Base-by-base conservation (phyloP, 2,329 filamentous ascomycete species). In the Aureobasidium melanogenum region DNA sequence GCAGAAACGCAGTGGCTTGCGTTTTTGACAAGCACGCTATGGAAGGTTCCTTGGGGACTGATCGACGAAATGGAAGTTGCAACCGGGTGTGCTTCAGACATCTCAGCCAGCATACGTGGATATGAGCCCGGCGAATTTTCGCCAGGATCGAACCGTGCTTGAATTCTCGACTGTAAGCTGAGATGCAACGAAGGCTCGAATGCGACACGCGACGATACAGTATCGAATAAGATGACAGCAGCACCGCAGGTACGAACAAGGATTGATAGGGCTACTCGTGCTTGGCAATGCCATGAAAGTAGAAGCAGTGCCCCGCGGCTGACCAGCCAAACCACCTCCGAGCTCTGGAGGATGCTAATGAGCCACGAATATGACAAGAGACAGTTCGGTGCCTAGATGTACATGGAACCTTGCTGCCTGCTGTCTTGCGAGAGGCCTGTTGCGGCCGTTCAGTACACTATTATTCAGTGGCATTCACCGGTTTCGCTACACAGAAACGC, bases 1-100 rank as follows among this genome's bases (percentile, higher is more conserved):
- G 52, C 52, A 46, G 28, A 44, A 30, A 43, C 41, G 14, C 15
- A 5, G 52, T 44, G 54, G 54, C 54, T 57, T 46, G 26, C 54
- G 41, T 30, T 57, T 34, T 32, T 57, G 41, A 57, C 54, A 57
- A 46, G 54, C 54, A 38, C 39, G 54, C 52, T 56, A 57, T 57
- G 54, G 22, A 57, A 57, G 30, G 54, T 46, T 57, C 30, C 28
- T 46, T 19, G n/a, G 9, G n/a, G 1, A 12, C 12, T 3, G 48
- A 51, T 19, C 4, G 34, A 14, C 34, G 32, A 9, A 41, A 54
- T 19, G 41, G 54, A 24, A 47, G 54, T 22, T 30, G 32, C 39
- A 57, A 26, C 54, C 54, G 54, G 17, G 41, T 19, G 24, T 43
- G 30, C 12, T 17, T 30, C n/a, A 34, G 22, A 41, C 22, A 15